Evolutionary conservation across 805 yeast genomes (phyloP).

Genomic region (Lipomyces spencermartinsiae): DNA sequence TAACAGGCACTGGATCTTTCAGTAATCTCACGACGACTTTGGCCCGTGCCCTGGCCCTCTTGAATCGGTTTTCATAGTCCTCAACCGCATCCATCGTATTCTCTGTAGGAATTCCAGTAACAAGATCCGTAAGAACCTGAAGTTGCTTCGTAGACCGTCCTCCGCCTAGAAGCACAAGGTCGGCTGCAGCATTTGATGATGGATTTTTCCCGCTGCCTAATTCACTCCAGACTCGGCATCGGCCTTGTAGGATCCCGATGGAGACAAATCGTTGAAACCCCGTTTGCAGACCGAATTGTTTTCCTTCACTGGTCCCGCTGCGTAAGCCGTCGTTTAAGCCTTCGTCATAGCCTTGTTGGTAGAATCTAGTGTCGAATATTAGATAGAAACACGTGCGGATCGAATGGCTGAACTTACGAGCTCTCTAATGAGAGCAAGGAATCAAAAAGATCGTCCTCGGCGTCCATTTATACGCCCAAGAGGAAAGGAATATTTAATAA

Average conservation of each 20-base stretch:
- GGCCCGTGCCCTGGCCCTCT: conserved; percentile 66
- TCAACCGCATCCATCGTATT: conserved; percentile 66
- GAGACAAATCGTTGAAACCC: conserved; percentile 55
- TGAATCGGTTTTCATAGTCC: conserved; percentile 57
- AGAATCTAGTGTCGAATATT: conserved; percentile 44
- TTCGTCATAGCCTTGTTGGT: conserved; percentile 71
- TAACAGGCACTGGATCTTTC: conserved; percentile 41
- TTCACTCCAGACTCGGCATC: conserved; percentile 49
- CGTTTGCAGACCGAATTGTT: conserved; percentile 70
- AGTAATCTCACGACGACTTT: conserved; percentile 55
- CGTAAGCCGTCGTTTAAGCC: conserved; percentile 68
- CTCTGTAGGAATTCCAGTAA: conserved; percentile 47
- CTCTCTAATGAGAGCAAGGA: conserved; percentile 31
- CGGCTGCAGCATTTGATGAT: not conserved
- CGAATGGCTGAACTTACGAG: conserved; percentile 19
- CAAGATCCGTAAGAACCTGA: conserved; percentile 44
- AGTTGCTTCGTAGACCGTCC: conserved; percentile 26
- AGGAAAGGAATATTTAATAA: not conserved
- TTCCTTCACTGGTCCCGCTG: conserved; percentile 75
- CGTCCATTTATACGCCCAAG: conserved; percentile 19
- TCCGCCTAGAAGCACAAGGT: conserved; percentile 40
- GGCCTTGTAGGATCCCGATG: conserved; percentile 70
- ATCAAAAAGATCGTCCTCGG: conserved; percentile 34
- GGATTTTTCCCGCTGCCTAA: not conserved
- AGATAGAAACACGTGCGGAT: not conserved